Evolutionary conservation across 768 basidiomycete species (phyloP).

Genomic region (Gloeostereum incarnatum): DNA sequence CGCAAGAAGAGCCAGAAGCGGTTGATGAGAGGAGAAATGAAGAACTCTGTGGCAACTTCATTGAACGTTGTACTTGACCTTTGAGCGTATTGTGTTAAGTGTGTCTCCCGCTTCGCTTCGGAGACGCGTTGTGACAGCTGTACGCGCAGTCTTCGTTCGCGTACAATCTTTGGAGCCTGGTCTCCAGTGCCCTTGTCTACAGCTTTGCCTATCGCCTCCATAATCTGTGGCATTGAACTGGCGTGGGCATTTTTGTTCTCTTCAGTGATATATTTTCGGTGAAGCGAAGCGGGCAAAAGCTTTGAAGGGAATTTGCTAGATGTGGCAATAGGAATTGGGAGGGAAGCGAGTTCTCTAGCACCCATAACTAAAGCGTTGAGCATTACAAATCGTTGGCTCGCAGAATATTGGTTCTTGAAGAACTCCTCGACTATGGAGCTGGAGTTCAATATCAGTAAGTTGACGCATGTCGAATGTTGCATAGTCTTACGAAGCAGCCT

Average conservation of each 20-base stretch:
- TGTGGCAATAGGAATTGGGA: conserved; percentile 26
- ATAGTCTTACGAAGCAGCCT: conserved; percentile 68
- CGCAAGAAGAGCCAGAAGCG: conserved; percentile 94
- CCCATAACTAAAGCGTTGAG: conserved; percentile 83
- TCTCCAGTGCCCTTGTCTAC: conserved; percentile 54
- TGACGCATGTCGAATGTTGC: neutral
- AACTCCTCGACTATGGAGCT: conserved; percentile 87
- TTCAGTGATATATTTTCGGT: conserved; percentile 51
- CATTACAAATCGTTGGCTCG: conserved; percentile 75
- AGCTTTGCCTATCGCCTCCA: conserved; percentile 56
- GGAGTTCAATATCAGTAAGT: neutral
- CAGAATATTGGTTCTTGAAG: conserved; percentile 90
- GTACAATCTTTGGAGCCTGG: conserved; percentile 49
- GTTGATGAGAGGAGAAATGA: conserved; percentile 84
- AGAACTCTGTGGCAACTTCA: conserved; percentile 76
- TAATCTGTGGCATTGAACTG: conserved; percentile 42
- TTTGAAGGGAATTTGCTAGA: conserved; percentile 70
- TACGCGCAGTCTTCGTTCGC: conserved; percentile 71
- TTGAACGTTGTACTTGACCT: conserved; percentile 36
- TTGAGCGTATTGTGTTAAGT: conserved; percentile 3
- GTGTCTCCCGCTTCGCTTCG: conserved; percentile 22
- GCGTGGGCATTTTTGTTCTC: conserved; percentile 21
- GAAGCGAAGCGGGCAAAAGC: conserved; percentile 60
- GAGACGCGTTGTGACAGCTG: conserved; percentile 35
- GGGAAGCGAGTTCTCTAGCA: conserved; percentile 67